Evolutionary conservation across 2,329 filamentous ascomycete genomes (phyloP).

Genomic region (Alternaria postmessia): DNA sequence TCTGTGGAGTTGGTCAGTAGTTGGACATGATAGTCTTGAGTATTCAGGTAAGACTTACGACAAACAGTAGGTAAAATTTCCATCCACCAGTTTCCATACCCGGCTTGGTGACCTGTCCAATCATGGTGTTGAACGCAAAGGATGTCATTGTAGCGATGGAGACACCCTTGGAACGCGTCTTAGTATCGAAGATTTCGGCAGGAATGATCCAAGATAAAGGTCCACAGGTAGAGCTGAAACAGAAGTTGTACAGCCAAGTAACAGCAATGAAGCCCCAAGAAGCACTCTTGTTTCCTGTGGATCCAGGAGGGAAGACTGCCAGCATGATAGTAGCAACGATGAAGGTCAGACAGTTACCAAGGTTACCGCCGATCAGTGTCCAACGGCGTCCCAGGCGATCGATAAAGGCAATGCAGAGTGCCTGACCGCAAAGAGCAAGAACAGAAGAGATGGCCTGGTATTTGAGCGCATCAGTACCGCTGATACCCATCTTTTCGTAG

Average conservation of each 20-base stretch:
- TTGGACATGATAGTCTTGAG: too few relatives aligned
- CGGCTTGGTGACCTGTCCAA: slow-evolving; percentile 72
- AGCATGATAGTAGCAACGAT: slow-evolving; percentile 69
- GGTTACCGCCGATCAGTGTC: slow-evolving; percentile 75
- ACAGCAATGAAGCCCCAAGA: slow-evolving; percentile 78
- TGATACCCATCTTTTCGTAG: slow-evolving; percentile 74
- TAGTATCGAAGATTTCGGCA: slow-evolving; percentile 79
- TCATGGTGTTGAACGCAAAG: slow-evolving; percentile 81
- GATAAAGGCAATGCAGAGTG: slow-evolving; percentile 72
- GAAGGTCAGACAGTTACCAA: slow-evolving; percentile 76
- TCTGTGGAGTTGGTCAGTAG: too few relatives aligned
- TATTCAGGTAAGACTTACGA: too few relatives aligned
- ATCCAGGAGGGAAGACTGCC: slow-evolving; percentile 68
- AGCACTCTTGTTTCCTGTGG: slow-evolving; percentile 61
- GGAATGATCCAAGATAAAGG: slow-evolving; percentile 71
- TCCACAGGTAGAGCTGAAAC: slow-evolving; percentile 74
- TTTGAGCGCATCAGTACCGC: slow-evolving; percentile 69
- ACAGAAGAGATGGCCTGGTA: slow-evolving; percentile 80
- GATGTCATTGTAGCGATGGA: slow-evolving; percentile 76
- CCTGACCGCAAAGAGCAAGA: slow-evolving; percentile 73
- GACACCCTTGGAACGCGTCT: slow-evolving; percentile 77
- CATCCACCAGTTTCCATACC: slow-evolving; percentile 65
- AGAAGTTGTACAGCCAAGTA: slow-evolving; percentile 84
- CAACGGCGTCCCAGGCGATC: slow-evolving; percentile 75
- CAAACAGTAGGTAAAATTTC: slow-evolving; percentile 67